Base-by-base conservation (phyloP, 1,284 basidiomycete species). In the Trametes sp. region DNA sequence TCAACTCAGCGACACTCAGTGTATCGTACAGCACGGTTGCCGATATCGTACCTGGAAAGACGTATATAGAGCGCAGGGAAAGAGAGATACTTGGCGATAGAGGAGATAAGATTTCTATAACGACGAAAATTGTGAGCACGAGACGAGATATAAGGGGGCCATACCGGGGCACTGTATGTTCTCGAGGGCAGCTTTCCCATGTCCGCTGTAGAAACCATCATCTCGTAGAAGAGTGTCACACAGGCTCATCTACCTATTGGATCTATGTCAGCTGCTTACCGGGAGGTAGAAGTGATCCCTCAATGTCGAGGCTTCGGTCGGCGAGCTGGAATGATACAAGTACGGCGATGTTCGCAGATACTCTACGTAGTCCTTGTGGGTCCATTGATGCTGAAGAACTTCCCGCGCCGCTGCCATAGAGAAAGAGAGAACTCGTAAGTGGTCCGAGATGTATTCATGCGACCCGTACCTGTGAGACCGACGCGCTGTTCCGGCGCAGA, bases 191-290 rank as follows among this genome's bases (percentile, higher is more conserved):
- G 26, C 14, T n/a, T 49, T 49, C 48, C 29, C 48, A 49, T 49
- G 48, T 49, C 28, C 16, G 28, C 48, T 19, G 24, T 31, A 29
- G 48, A 49, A 8, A 49, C 48, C 48, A 49, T 49, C 48, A 49
- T 6, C 28, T 4, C 8, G 19, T 29, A 28, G 48, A 49, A 49
- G 48, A 31, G 16, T 49, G 48, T 31, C 48, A 49, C 48, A 49
- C 48, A 49, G 48, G 48, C 28, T 31, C 48, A 31, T 31, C 29
- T 31, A 13, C 19, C 19, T 8, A 33, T 31, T n/a, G 28, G 14
- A 33, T 49, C 28, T 31, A 10, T 10, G 9, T 19, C 29, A 31
- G 29, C 29, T 16, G 24, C 45, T 46, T 11, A 14, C 23, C 14
- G 5, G 31, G 5, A 11, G 31, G 31, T 11, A 5, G 31, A 5